phyloP scores from a whole-genome alignment of 148 eudicot genomes.

The Camellia lanceoleosa region DNA sequence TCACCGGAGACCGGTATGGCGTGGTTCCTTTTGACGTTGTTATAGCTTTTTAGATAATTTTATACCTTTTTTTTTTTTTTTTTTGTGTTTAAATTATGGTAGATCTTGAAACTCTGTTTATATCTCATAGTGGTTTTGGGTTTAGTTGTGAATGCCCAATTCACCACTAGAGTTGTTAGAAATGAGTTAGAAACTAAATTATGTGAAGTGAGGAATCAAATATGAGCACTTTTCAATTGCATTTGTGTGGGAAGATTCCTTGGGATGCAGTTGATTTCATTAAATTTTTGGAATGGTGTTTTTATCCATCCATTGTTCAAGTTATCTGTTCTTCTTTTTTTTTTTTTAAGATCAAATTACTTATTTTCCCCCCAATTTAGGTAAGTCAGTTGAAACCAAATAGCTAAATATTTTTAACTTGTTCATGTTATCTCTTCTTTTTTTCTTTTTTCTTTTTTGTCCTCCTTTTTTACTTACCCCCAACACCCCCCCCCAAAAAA shows the following conservation, averaged over 20 bases:
- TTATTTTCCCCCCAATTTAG: neutral
- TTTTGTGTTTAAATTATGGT: neutral
- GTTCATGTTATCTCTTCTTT: no score
- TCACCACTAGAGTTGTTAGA: neutral
- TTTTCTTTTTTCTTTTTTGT: no score
- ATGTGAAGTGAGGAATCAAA: neutral
- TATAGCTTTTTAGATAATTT: no score
- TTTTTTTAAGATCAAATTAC: neutral
- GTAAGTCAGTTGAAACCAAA: no score
- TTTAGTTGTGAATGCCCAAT: neutral
- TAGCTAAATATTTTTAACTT: no score
- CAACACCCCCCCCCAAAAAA: no score
- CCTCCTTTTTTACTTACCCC: neutral
- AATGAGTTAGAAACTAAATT: neutral
- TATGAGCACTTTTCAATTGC: neutral
- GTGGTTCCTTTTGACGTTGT: constrained; percentile 28
- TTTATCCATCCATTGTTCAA: no score
- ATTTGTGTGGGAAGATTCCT: neutral
- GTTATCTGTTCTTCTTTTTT: neutral
- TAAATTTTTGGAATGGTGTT: no score
- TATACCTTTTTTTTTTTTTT: neutral
- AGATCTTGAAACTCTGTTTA: neutral
- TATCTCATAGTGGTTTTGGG: neutral
- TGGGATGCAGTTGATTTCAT: no score
- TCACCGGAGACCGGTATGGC: constrained; percentile 44